phyloP scores from a whole-genome alignment of 495 filamentous ascomycete genomes.

The Aspergillus carlsbadensis region DNA sequence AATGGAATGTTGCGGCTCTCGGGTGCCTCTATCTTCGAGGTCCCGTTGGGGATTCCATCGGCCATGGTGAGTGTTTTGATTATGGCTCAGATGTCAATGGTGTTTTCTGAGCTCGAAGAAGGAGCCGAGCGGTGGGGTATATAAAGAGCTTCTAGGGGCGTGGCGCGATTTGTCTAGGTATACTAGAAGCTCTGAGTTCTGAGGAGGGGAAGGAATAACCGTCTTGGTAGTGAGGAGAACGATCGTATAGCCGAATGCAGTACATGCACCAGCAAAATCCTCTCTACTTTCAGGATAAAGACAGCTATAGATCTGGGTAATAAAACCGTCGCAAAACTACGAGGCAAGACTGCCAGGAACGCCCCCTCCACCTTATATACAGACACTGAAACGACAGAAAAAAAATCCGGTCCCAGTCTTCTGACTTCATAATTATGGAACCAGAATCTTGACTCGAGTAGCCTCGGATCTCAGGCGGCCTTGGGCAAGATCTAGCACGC shows the following conservation, averaged over 20 bases:
- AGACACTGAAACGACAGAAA: background rate
- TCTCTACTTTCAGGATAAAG: background rate
- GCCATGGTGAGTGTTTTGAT: conserved; percentile 27
- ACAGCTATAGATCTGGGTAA: too few relatives aligned
- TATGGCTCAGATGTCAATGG: background rate
- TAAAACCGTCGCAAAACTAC: too few relatives aligned
- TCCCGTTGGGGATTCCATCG: conserved; percentile 23
- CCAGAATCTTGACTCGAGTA: conserved; percentile 9
- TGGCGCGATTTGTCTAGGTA: too few relatives aligned
- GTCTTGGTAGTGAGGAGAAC: background rate
- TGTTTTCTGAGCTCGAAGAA: background rate
- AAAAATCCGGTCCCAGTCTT: background rate
- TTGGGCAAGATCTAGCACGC: conserved; percentile 2
- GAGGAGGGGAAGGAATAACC: too few relatives aligned
- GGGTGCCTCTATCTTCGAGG: conserved; percentile 32
- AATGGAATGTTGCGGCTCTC: conserved; percentile 39
- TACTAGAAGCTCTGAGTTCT: too few relatives aligned
- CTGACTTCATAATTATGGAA: conserved; percentile 11
- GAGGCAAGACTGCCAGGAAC: background rate
- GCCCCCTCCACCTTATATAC: conserved; percentile 3
- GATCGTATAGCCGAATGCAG: background rate
- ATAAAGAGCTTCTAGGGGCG: too few relatives aligned
- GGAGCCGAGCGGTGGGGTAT: background rate
- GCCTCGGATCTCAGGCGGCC: conserved; percentile 10
- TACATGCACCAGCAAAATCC: background rate